Evolutionary conservation across 1,284 basidiomycete species (phyloP), one percentile per base, ranked within the genome.

Genomic region (Boletus semigastroideus): DNA sequence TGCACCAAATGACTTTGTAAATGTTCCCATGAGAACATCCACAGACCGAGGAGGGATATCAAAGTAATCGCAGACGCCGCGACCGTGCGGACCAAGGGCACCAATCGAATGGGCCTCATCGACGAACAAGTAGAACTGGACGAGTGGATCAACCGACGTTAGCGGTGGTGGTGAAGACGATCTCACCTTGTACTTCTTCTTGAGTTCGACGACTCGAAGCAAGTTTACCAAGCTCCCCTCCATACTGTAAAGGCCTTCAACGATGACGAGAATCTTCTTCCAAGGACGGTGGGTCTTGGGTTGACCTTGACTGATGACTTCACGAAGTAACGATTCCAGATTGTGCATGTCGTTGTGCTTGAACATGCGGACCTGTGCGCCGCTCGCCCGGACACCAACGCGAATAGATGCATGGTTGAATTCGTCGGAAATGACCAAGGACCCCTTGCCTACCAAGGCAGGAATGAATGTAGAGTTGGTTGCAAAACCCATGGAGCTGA

Each of bases 51-150:
- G 94, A 63, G 92, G 78, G 56, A 98, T 75, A 51, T 85, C 86
- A 70, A 96, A 99, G 76, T 98, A 99, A 70, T 99, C 95, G 54
- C 87, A 87, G 5, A 99, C 92, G 58, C 96, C 96, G 42, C 96
- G 91, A 10, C 96, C 96, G 60, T 90, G 83, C 9, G 94, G 92
- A 33, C 96, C 96, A 37, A 99, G 79, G 1, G 94, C 96, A 56
- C 97, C 96, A 59, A 99, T 86, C 4, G 96, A 98, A 70, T 99
- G 96, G 1, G 96, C 96, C 74, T 99, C 96, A 67, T 99, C 96
- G 49, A 99, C 77, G 69, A 92, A 99, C 41, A 99, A 74, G 72
- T 95, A 93, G 75, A 99, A 99, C 94, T 96, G 54, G 6, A 37
- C 11, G 6, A 25, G 9, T n/a, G 25, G 3, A 54, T 66, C 20